Percentiles rank a stretch among this genome's conserved stretches.
phyloP scores from a whole-genome alignment of 495 filamentous ascomycete genomes.

The Annulohypoxylon bovei region DNA sequence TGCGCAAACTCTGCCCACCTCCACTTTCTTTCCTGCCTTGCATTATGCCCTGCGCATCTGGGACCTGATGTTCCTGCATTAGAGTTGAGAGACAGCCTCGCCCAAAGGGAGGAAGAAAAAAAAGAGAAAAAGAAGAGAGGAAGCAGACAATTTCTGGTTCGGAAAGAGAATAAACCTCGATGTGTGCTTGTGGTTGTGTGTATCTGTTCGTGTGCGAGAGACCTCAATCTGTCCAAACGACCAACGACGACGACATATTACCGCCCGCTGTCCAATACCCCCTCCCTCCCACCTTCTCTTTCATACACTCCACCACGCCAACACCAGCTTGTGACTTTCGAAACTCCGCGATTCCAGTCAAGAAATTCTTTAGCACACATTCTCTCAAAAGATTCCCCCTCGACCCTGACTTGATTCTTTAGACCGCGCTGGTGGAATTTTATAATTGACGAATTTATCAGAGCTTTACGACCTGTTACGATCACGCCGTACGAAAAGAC shows the following conservation, averaged over 20 bases:
- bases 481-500: slow-evolving; percentile 38
- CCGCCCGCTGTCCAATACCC: slow-evolving; percentile 27
- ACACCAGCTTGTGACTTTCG: slow-evolving; percentile 11
- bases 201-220: slow-evolving; percentile 40
- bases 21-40: slow-evolving; percentile 41
- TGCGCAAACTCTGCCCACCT: slow-evolving; percentile 45
- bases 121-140: slow-evolving; percentile 11
- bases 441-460: slow-evolving; percentile 36
- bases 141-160: slow-evolving; percentile 3
- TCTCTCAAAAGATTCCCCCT: slow-evolving; percentile 12
- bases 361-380: slow-evolving; percentile 11
- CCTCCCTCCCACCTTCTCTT: slow-evolving; percentile 11
- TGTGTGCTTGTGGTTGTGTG: slow-evolving; percentile 30
- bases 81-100: slow-evolving; percentile 51
- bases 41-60: slow-evolving; percentile 45
- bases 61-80: slow-evolving; percentile 55
- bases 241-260: slow-evolving; percentile 39
- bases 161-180: slow-evolving; percentile 20
- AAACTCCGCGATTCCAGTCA: slow-evolving; percentile 20
- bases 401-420: slow-evolving; percentile 31
- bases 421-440: slow-evolving; percentile 8
- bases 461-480: slow-evolving; percentile 41
- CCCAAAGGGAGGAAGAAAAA: slow-evolving; percentile 14
- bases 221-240: slow-evolving; percentile 38
- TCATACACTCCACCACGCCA: slow-evolving; percentile 20